A percentile compares a stretch with the other conserved stretches of the same genome.
Evolutionary conservation across 768 basidiomycete species (phyloP).

Genomic region (Phaeotremella skinneri): DNA sequence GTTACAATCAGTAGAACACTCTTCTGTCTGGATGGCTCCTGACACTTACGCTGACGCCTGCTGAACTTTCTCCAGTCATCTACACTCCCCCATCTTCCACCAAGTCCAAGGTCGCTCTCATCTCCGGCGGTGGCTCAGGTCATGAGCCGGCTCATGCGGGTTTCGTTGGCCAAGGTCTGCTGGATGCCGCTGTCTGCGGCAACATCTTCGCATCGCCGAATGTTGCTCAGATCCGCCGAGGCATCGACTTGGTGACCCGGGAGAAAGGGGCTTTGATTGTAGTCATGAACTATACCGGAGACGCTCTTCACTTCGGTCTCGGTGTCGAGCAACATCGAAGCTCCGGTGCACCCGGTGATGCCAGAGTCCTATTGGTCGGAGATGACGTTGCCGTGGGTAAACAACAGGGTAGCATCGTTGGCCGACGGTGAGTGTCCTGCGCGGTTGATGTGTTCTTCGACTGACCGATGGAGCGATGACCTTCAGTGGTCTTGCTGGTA

Average conservation of each 20-base stretch:
- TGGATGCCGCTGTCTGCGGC: slow-evolving; percentile 81
- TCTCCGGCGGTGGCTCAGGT: slow-evolving; percentile 55
- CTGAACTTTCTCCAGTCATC: slow-evolving; percentile 13
- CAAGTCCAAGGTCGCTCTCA: slow-evolving; percentile 60
- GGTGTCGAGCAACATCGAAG: slow-evolving; percentile 49
- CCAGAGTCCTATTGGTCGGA: slow-evolving; percentile 50
- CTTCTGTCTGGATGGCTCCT: too few relatives aligned
- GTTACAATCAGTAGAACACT: background rate
- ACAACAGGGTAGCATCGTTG: slow-evolving; percentile 53
- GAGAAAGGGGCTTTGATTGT: slow-evolving; percentile 46
- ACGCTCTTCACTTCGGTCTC: slow-evolving; percentile 54
- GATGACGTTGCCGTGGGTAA: slow-evolving; percentile 54
- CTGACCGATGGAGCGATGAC: background rate
- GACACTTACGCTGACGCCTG: too few relatives aligned
- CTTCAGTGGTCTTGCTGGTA: slow-evolving; percentile 51
- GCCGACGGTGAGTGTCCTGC: slow-evolving; percentile 45
- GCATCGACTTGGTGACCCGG: slow-evolving; percentile 63
- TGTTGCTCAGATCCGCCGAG: slow-evolving; percentile 75
- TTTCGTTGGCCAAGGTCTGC: slow-evolving; percentile 81
- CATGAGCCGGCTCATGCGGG: slow-evolving; percentile 89
- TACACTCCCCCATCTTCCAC: slow-evolving; percentile 16
- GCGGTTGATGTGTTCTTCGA: background rate
- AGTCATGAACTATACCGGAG: slow-evolving; percentile 52
- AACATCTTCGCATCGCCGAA: slow-evolving; percentile 88
- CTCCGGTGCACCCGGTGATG: slow-evolving; percentile 41